These are phyloP conservation scores for Paramecium tetraurelia DNA, from an alignment of 73 alveolate species.

Conservation along the genomic window DNA sequence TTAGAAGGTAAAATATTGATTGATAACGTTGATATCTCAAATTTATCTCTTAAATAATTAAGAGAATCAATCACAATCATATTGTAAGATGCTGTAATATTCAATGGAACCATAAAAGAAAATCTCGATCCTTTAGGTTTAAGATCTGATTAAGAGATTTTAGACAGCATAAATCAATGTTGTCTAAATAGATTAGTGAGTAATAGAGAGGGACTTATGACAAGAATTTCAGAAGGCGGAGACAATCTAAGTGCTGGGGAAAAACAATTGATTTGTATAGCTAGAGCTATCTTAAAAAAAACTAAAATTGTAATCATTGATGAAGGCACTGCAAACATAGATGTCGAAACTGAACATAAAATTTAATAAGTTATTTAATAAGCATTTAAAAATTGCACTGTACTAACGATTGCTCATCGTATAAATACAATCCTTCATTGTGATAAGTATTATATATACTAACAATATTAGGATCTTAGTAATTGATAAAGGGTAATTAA, in stretches of 20 bases:
- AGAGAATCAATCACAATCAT: constrained; percentile 84
- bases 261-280: constrained; percentile 85
- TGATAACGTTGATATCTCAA: constrained; percentile 82
- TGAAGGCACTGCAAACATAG: constrained; percentile 86
- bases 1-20: constrained; percentile 68
- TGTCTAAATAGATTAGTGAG: constrained; percentile 75
- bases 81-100: constrained; percentile 90
- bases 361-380: constrained; percentile 71
- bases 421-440: constrained; percentile 71
- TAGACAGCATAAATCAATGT: constrained; percentile 70
- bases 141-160: constrained; percentile 67
- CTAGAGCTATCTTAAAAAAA: constrained; percentile 64
- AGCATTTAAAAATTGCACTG: constrained; percentile 71
- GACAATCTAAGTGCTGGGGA: constrained; percentile 92
- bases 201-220: constrained; percentile 78
- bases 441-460: constrained; percentile 51
- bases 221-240: constrained; percentile 86
- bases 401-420: constrained; percentile 82
- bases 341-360: constrained; percentile 75
- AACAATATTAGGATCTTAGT: constrained; percentile 56
- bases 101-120: constrained; percentile 83
- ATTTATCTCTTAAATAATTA: constrained; percentile 71
- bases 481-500: constrained; percentile 68
- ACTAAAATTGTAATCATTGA: constrained; percentile 74
- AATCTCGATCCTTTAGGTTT: constrained; percentile 86